Evolutionary conservation across 176 grass and related monocot genomes (phyloP), one percentile per base, ranked within the genome.

Genomic region (Triticum turgidum): DNA sequence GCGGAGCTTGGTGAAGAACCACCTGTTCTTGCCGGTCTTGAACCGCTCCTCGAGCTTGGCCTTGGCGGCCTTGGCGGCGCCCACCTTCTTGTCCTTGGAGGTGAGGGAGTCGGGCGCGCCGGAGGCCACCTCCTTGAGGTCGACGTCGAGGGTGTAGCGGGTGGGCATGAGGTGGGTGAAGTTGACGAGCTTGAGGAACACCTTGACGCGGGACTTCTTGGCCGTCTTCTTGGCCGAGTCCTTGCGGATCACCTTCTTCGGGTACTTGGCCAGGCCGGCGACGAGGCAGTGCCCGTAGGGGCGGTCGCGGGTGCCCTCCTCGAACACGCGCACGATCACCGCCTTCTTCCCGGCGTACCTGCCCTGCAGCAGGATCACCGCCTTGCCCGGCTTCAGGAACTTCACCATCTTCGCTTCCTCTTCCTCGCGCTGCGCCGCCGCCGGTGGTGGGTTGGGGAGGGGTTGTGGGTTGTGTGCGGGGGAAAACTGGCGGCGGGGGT

Each of bases 1-100:
- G 29, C 90, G 82, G 58, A 92, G 87, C 77, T 92, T 92, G 90
- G 90, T 82, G 71, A 92, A 92, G 90, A 92, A 89, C 86, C 86
- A 92, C 77, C 90, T 88, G 82, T 88, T 92, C 82, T 89, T 92
- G 69, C 90, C 86, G 4, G 86, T 84, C 82, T 89, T 92, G 82
- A 92, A 89, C 82, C 86, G 52, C 83, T 88, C 90, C 90, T 91
- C 89, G 30, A 92, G 73, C 27, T 63, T 65, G 3, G 70, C 83
- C 86, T 89, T 91, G 39, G 85, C 75, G 66, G 74, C 42, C 86
- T 91, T 91, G 80, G 86, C 87, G 2, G 82, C 69, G 5, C 49
- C 12, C 4, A 89, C 63, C 82, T 89, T 89, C 83, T 82, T 78
- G 82, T 88, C 90, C 15, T 79, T 38, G 29, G 78, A 30, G 22